Percentiles rank a stretch among this genome's conserved stretches.
These are phyloP conservation scores for Fusarium miscanthi DNA, from an alignment of 2,329 filamentous ascomycete species.

Conservation along the genomic window DNA sequence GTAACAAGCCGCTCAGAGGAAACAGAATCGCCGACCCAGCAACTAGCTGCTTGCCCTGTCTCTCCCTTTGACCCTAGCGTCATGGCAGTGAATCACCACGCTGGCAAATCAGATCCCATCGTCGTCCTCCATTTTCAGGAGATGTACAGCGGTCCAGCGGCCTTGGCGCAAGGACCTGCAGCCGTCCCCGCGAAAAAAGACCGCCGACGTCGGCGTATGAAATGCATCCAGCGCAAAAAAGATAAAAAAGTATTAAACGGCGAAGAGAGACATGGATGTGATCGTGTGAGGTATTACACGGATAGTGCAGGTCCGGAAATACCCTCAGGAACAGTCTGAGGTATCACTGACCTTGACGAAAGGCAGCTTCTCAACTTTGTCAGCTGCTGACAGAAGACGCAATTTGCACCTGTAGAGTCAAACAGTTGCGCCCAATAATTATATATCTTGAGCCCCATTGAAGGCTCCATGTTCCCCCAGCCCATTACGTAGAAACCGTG, in stretches of 20 bases:
- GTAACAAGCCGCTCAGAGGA: conserved; percentile 24
- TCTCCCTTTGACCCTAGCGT: conserved; percentile 37
- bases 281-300: background rate
- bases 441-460: conserved; percentile 15
- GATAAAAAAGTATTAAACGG: conserved; percentile 10
- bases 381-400: conserved; percentile 16
- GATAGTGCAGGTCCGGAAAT: conserved; percentile 13
- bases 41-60: conserved; percentile 2
- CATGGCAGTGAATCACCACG: background rate
- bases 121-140: conserved; percentile 3
- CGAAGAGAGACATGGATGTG: background rate
- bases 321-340: background rate
- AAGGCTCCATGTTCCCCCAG: background rate
- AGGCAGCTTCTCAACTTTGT: background rate
- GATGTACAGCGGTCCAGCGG: conserved; percentile 17
- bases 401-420: conserved; percentile 7
- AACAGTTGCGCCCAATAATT: conserved; percentile 11
- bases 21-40: conserved; percentile 15
- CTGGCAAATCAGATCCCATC: conserved; percentile 21
- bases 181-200: conserved; percentile 32
- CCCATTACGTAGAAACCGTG: conserved; percentile 4
- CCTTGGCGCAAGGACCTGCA: conserved; percentile 30
- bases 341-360: background rate
- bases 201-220: conserved; percentile 43
- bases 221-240: conserved; percentile 25